These are phyloP conservation scores for Gentiana straminea DNA, from an alignment of 257 asterid genomes.

Conservation along the genomic window DNA sequence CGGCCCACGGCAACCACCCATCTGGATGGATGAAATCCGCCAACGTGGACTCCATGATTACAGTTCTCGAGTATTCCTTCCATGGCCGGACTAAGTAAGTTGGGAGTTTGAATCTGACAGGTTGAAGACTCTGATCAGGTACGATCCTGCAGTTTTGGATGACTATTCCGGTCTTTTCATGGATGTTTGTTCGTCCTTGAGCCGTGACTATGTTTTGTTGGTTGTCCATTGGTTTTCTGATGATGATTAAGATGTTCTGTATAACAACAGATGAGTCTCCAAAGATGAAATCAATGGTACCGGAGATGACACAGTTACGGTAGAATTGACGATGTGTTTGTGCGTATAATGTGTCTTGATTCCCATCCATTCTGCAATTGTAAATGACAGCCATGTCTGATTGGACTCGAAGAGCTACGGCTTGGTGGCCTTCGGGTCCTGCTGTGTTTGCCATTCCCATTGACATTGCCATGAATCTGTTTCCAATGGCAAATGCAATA, in stretches of 20 bases:
- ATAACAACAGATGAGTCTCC: conserved; percentile 13
- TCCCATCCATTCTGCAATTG: too few relatives aligned
- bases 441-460: conserved; percentile 27
- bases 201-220: conserved; percentile 27
- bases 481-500: conserved; percentile 17
- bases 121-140: conserved; percentile 6
- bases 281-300: conserved; percentile 28
- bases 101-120: not conserved
- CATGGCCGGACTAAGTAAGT: conserved; percentile 26
- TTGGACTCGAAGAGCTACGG: too few relatives aligned
- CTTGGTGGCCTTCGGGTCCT: conserved; percentile 14
- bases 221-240: conserved; percentile 12
- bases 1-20: too few relatives aligned
- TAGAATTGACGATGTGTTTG: too few relatives aligned
- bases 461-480: conserved; percentile 8
- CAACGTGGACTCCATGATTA: conserved; percentile 18
- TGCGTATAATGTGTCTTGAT: too few relatives aligned
- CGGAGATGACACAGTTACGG: conserved; percentile 19
- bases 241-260: conserved; percentile 17
- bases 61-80: conserved; percentile 20
- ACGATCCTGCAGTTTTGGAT: conserved; percentile 12
- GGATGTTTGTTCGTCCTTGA: conserved; percentile 13
- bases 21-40: too few relatives aligned
- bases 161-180: conserved; percentile 12
- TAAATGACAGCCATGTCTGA: too few relatives aligned